Conservation (phyloP, 495 filamentous ascomycete genomes). For the Endocarpon pusillum region DNA sequence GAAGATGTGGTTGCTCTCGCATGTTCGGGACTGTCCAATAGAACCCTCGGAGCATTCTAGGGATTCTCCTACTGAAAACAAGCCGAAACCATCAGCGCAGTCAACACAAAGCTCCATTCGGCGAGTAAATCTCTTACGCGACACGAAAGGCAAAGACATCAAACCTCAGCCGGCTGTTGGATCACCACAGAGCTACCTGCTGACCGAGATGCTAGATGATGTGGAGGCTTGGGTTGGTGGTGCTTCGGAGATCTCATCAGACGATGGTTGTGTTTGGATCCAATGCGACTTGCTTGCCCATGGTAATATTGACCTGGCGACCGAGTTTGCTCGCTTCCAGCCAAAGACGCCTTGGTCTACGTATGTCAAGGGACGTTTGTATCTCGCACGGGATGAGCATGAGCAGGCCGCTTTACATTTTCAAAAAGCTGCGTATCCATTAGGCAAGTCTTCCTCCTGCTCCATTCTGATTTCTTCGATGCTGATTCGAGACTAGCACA, state of each 20-base stretch:
- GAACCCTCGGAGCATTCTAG: conserved; percentile 11
- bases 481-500: conserved; percentile 16
- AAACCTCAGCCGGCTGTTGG: conserved; percentile 26
- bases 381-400: conserved; percentile 53
- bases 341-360: conserved; percentile 51
- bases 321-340: conserved; percentile 57
- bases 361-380: conserved; percentile 73
- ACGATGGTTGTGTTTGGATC: conserved; percentile 35
- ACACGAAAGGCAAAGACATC: conserved; percentile 30
- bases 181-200: conserved; percentile 26
- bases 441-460: conserved; percentile 40
- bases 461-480: neutral
- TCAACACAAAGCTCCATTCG: conserved; percentile 10
- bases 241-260: conserved; percentile 25
- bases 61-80: conserved; percentile 9
- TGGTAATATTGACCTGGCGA: conserved; percentile 52
- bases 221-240: conserved; percentile 31
- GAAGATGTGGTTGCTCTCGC: conserved; percentile 62
- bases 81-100: neutral
- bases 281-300: conserved; percentile 57
- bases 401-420: conserved; percentile 61
- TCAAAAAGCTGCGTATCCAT: conserved; percentile 61
- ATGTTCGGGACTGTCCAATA: conserved; percentile 20
- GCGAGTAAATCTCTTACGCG: conserved; percentile 27
- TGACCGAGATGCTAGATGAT: conserved; percentile 32